Percentiles rank a stretch among this genome's conserved stretches.
These are phyloP conservation scores for Talaromyces sp. DNA, from an alignment of 2,329 filamentous ascomycete genomes.

Conservation along the genomic window DNA sequence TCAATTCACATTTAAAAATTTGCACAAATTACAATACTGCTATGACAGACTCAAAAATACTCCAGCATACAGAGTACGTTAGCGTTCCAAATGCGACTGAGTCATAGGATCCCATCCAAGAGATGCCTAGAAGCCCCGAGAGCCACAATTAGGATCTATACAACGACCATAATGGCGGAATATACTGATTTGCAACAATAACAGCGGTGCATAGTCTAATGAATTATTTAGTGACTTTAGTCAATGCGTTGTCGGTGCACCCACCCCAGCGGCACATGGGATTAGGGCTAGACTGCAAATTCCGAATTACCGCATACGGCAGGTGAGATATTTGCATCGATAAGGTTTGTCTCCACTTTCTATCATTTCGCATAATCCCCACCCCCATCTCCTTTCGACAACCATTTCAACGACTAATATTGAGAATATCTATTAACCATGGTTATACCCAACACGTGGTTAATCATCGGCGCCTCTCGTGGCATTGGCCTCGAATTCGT, in stretches of 20 bases:
- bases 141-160: slow-evolving; percentile 10
- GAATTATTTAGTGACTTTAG: neutral
- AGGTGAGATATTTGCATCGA: neutral
- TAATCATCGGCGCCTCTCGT: slow-evolving; percentile 28
- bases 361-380: neutral
- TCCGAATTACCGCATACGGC: neutral
- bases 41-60: slow-evolving; percentile 9
- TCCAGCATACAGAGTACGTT: slow-evolving; percentile 7
- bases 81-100: slow-evolving; percentile 24
- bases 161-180: neutral
- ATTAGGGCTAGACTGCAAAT: neutral
- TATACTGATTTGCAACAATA: too few relatives aligned
- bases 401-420: neutral
- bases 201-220: too few relatives aligned
- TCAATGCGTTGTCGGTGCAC: neutral
- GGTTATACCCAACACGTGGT: slow-evolving; percentile 19
- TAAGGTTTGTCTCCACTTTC: neutral
- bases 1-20: too few relatives aligned
- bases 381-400: neutral
- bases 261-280: neutral
- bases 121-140: slow-evolving; percentile 6
- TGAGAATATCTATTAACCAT: neutral
- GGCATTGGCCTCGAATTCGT: slow-evolving; percentile 49
- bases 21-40: neutral
- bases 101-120: slow-evolving; percentile 28